Conservation (phyloP, 2,329 filamentous ascomycete genomes). For the Microsporum audouinii region DNA sequence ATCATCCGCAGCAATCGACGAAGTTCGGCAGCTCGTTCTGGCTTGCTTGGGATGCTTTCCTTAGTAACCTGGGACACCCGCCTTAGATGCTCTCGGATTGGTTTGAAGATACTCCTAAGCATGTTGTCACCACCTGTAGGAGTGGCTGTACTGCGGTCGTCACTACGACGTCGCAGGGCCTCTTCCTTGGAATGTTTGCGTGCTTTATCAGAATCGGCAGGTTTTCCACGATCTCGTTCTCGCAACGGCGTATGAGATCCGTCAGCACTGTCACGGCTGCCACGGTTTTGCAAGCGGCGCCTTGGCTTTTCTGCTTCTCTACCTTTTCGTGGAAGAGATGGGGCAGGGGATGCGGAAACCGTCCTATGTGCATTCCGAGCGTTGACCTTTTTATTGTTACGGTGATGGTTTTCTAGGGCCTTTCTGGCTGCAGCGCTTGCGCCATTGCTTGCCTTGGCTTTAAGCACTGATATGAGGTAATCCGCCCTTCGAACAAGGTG, state of each 20-base stretch:
- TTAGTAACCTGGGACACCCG: slow-evolving; percentile 37
- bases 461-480: slow-evolving; percentile 88
- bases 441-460: slow-evolving; percentile 67
- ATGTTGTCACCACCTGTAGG: slow-evolving; percentile 31
- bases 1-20: slow-evolving; percentile 35
- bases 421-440: slow-evolving; percentile 55
- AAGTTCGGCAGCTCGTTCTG: slow-evolving; percentile 34
- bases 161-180: slow-evolving; percentile 17
- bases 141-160: slow-evolving; percentile 15
- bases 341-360: slow-evolving; percentile 37
- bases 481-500: slow-evolving; percentile 91
- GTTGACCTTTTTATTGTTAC: slow-evolving; percentile 69
- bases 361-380: slow-evolving; percentile 25
- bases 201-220: background rate
- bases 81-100: slow-evolving; percentile 34
- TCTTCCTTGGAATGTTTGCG: slow-evolving; percentile 14
- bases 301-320: slow-evolving; percentile 34
- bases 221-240: slow-evolving; percentile 25
- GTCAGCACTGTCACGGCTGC: slow-evolving; percentile 33
- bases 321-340: slow-evolving; percentile 31
- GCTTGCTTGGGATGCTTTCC: slow-evolving; percentile 34
- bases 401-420: slow-evolving; percentile 82
- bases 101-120: slow-evolving; percentile 36
- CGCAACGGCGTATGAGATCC: slow-evolving; percentile 32
- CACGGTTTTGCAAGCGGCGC: slow-evolving; percentile 32